Base-by-base conservation (phyloP, 768 basidiomycete species). In the Naganishia randhawae region DNA sequence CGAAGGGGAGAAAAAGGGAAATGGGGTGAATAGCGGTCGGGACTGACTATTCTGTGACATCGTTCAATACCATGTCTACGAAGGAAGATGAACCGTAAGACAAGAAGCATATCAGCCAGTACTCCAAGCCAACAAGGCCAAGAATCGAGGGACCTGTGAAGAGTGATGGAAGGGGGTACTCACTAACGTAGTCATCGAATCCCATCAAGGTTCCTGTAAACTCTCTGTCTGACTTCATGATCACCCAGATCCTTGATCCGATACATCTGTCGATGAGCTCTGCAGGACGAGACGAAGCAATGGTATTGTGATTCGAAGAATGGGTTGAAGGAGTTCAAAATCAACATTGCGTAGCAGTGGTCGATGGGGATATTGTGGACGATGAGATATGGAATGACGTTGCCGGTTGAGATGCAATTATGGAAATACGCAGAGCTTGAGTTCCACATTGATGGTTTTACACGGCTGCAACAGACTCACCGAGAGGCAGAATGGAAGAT, bases 111-210 rank as follows among this genome's bases (percentile, higher is more conserved):
- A 42, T n/a, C 4, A 17, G 14, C 66, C 50, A 67, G 27, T 22
- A 65, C 29, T 42, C 27, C 66, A 48, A n/a, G n/a, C 10, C 14
- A 10, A 27, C 57, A 35, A 1, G 6, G 57, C 17, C 10, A 8
- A 4, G 7, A n/a, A 22, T 22, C n/a, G 7, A 3, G 3, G 27
- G 17, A 45, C 22, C 33, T 3, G 45, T n/a, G 1, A 25, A 9
- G 67, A 4, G 50, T 1, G 32, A n/a, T 31, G 19, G n/a, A 50
- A 22, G 35, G 2, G 19, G 37, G 42, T 63, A 94, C 95, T 85
- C 79, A 97, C 95, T 99, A 80, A 99, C 95, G 80, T 95, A 99
- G 81, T 99, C 95, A 78, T 99, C 95, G 74, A 99, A 99, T 1
- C 95, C 95, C 37, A 95, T 84, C 48, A 99, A 83, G 2, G 88